phyloP scores from a whole-genome alignment of 306 rosid genomes.

The Prunus campanulata region DNA sequence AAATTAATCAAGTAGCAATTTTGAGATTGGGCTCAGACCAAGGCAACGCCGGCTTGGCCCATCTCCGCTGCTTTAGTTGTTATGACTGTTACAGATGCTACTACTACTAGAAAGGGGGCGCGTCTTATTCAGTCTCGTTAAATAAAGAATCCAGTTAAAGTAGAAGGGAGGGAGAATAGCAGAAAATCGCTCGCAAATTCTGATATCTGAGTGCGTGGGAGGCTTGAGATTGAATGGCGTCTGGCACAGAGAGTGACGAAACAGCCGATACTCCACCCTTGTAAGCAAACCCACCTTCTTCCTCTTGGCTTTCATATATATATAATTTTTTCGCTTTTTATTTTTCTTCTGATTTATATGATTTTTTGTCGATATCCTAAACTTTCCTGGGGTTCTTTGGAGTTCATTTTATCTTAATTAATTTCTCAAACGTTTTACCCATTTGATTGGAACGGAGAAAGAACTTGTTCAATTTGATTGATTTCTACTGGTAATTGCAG shows the following conservation, averaged over 20 bases:
- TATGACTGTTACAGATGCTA: background rate
- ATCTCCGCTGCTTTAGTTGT: background rate
- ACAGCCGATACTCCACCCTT: conserved; percentile 40
- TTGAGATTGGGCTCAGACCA: background rate
- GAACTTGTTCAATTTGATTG: background rate
- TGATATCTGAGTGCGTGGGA: background rate
- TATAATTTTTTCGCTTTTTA: background rate
- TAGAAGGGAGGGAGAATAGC: background rate
- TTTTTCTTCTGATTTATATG: background rate
- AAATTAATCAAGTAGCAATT: background rate
- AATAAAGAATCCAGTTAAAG: background rate
- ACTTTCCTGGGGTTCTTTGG: background rate
- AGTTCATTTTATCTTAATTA: background rate
- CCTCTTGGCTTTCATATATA: background rate
- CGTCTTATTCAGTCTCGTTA: background rate
- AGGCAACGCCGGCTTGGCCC: background rate
- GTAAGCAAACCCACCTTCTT: conserved; percentile 31
- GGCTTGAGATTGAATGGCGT: conserved; percentile 38
- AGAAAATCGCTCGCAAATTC: background rate
- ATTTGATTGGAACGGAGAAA: background rate
- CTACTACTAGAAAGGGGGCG: background rate
- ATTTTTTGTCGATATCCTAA: no score
- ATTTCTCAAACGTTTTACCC: background rate
- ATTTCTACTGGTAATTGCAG: conserved; percentile 27
- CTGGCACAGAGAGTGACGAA: conserved; percentile 46